phyloP scores from a whole-genome alignment of 768 basidiomycete species.

The Russula emetica region DNA sequence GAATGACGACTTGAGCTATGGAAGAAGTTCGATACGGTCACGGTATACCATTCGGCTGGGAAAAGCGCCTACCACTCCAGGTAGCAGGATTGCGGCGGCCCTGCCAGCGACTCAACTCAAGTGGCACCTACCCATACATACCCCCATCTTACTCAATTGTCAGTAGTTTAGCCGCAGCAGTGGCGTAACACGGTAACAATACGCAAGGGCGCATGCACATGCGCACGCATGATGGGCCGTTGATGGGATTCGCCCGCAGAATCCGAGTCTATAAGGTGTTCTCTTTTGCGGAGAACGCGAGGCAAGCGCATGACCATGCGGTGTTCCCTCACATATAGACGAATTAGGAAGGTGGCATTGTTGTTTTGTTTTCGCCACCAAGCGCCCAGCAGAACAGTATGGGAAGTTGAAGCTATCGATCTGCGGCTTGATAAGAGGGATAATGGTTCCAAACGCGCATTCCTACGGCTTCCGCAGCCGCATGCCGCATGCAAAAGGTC shows the following conservation, averaged over 20 bases:
- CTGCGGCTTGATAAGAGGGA: not conserved
- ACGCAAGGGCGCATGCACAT: not conserved
- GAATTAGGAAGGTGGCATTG: not conserved
- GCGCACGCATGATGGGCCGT: not conserved
- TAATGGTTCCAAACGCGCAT: no score
- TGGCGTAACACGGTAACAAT: not conserved
- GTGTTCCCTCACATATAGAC: not conserved
- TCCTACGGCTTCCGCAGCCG: constrained; percentile 8
- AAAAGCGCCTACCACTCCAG: not conserved
- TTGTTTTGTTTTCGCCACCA: not conserved
- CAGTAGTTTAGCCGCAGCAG: not conserved
- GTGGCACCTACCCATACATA: not conserved
- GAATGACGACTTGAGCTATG: not conserved
- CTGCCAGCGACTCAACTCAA: not conserved
- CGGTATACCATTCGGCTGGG: not conserved
- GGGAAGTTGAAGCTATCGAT: constrained; percentile 1
- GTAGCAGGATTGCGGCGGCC: constrained; percentile 6
- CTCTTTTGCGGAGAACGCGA: not conserved
- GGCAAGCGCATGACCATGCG: constrained; percentile 5
- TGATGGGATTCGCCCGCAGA: constrained; percentile 8
- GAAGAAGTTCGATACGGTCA: constrained; percentile 7
- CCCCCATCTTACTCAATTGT: no score
- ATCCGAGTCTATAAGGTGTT: not conserved
- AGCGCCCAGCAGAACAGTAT: not conserved
- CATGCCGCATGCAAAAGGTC: no score